Evolutionary conservation across 2,329 filamentous ascomycete species (phyloP).

Genomic region (Fusarium brevicatenulatum): DNA sequence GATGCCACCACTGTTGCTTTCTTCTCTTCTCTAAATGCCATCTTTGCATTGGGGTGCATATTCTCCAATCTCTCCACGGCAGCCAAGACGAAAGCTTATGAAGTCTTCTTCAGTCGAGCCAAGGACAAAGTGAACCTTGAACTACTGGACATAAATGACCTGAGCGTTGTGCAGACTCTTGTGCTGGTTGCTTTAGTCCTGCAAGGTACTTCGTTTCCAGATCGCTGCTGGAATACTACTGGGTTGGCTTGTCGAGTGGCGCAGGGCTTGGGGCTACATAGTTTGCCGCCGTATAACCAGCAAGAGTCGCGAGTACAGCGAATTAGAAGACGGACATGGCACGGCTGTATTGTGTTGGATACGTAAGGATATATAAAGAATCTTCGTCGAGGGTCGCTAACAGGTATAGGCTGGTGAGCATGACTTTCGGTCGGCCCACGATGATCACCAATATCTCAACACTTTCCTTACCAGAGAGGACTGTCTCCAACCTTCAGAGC

Average conservation of each 20-base stretch:
- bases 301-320: not conserved
- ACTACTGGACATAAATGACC: not conserved
- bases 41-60: not conserved
- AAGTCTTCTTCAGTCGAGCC: not conserved
- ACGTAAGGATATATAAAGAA: not conserved
- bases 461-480: not conserved
- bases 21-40: not conserved
- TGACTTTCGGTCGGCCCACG: not conserved
- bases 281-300: not conserved
- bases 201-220: not conserved
- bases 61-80: not conserved
- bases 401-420: not conserved
- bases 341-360: not conserved
- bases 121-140: not conserved
- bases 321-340: not conserved
- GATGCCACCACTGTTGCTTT: not conserved
- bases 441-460: not conserved
- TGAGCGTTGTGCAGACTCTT: not conserved
- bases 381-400: not conserved
- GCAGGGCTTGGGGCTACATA: not conserved
- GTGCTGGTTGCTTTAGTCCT: accelerated
- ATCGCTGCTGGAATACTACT: not conserved
- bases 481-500: not conserved
- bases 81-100: not conserved
- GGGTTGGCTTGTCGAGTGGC: not conserved